Evolutionary conservation across 2,329 filamentous ascomycete genomes (phyloP).

Genomic region (Sarocladium kiliense): DNA sequence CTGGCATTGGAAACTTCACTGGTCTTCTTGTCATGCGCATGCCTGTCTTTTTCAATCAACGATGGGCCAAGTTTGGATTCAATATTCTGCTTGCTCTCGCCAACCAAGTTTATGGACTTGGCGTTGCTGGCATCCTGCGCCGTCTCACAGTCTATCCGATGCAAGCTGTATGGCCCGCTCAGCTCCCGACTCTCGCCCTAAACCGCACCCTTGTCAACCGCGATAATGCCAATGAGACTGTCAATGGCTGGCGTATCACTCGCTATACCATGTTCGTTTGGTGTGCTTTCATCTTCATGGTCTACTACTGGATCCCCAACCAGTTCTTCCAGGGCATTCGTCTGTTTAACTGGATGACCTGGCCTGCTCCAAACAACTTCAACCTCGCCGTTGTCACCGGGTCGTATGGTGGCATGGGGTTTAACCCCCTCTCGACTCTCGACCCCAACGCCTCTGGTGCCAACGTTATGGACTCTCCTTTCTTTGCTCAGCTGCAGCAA

Average conservation of each 20-base stretch:
- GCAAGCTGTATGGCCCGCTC: constrained; percentile 26
- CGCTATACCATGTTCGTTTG: constrained; percentile 39
- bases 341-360: constrained; percentile 45
- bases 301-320: constrained; percentile 45
- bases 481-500: constrained; percentile 32
- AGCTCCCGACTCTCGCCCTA: constrained; percentile 27
- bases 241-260: constrained; percentile 39
- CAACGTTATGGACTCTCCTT: constrained; percentile 29
- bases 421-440: constrained; percentile 45
- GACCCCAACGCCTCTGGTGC: constrained; percentile 38
- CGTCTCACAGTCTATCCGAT: constrained; percentile 30
- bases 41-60: constrained; percentile 26
- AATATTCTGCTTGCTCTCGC: constrained; percentile 24
- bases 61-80: constrained; percentile 24
- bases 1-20: constrained; percentile 20
- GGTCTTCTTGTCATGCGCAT: constrained; percentile 22
- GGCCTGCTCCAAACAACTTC: constrained; percentile 41
- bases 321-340: constrained; percentile 37
- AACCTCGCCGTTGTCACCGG: constrained; percentile 39
- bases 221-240: constrained; percentile 26
- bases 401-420: constrained; percentile 34
- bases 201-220: constrained; percentile 27
- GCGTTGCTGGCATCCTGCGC: constrained; percentile 26
- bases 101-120: constrained; percentile 27
- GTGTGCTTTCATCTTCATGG: constrained; percentile 29